A percentile compares a stretch with the other conserved stretches of the same genome.
These are phyloP conservation scores for Lentinus polychrous DNA, from an alignment of 1,284 basidiomycete genomes.

Conservation along the genomic window DNA sequence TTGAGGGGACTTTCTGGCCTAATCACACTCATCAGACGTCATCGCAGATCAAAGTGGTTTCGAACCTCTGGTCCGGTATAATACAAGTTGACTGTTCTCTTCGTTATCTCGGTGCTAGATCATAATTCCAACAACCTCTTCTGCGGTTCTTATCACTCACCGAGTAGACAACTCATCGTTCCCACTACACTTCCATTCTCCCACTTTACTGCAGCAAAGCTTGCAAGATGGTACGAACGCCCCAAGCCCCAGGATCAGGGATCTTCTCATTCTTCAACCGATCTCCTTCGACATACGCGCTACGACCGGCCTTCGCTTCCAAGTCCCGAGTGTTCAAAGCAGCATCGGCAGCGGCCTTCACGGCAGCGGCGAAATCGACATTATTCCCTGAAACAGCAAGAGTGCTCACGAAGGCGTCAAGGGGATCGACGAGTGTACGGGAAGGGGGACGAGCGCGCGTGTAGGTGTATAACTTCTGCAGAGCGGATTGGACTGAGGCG, in stretches of 20 bases:
- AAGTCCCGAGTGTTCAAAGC: conserved; percentile 70
- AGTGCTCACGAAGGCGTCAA: conserved; percentile 71
- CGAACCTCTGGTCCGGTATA: no score
- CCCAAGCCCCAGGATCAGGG: conserved; percentile 89
- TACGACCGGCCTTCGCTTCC: conserved; percentile 84
- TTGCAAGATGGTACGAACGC: conserved; percentile 74
- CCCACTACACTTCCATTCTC: not conserved
- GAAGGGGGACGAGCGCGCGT: conserved; percentile 86
- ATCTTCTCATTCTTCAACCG: conserved; percentile 63
- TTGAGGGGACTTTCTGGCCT: no score
- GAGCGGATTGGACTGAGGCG: conserved; percentile 51
- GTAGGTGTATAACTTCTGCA: conserved; percentile 76
- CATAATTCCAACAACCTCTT: no score
- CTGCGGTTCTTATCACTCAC: not conserved
- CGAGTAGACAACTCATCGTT: not conserved
- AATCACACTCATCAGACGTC: no score
- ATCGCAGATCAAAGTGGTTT: no score
- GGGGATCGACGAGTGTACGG: conserved; percentile 86
- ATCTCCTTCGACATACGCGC: conserved; percentile 80
- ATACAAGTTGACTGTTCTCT: no score
- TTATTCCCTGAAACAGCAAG: conserved; percentile 30
- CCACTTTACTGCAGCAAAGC: conserved; percentile 30
- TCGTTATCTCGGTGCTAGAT: no score
- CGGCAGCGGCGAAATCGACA: conserved; percentile 42
- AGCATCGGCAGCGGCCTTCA: conserved; percentile 58